Percentiles rank a stretch among this genome's conserved stretches.
Evolutionary conservation across 352 stramenopile species (phyloP).

Genomic region (Thraustochytrium striatum): DNA sequence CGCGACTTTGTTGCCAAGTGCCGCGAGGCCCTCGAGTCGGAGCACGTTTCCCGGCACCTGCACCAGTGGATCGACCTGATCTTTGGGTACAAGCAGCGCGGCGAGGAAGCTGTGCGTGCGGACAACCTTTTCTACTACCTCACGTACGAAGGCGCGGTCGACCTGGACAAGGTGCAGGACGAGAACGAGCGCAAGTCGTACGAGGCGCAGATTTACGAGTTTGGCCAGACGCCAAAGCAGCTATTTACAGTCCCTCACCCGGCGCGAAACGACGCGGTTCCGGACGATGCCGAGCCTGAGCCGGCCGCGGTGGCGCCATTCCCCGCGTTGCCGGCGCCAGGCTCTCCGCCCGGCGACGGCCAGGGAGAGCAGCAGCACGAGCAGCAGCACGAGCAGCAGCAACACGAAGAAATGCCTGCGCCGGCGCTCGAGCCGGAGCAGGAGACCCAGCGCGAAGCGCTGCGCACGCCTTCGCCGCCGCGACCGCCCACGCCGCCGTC

Average conservation of each 20-base stretch:
- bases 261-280: not conserved
- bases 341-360: not conserved
- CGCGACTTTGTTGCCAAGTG: constrained; percentile 89
- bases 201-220: constrained; percentile 96
- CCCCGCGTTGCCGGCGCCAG: too few relatives aligned
- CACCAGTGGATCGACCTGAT: constrained; percentile 98
- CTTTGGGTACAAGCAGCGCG: constrained; percentile 90
- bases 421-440: too few relatives aligned
- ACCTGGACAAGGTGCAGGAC: constrained; percentile 90
- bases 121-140: constrained; percentile 98
- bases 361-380: not conserved
- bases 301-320: too few relatives aligned
- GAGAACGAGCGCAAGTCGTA: constrained; percentile 83
- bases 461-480: too few relatives aligned
- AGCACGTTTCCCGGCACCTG: constrained; percentile 83
- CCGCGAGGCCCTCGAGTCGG: constrained; percentile 89
- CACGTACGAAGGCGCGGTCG: constrained; percentile 96
- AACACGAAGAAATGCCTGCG: too few relatives aligned
- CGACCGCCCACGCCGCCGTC: too few relatives aligned
- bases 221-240: constrained; percentile 93
- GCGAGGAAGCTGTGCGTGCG: constrained; percentile 77
- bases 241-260: constrained; percentile 61
- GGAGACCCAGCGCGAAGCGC: too few relatives aligned
- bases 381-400: too few relatives aligned
- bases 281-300: not conserved